A percentile compares a stretch with the other conserved stretches of the same genome.
Conservation (phyloP, 202 grass and related monocot species). For the Eragrostis tef region DNA sequence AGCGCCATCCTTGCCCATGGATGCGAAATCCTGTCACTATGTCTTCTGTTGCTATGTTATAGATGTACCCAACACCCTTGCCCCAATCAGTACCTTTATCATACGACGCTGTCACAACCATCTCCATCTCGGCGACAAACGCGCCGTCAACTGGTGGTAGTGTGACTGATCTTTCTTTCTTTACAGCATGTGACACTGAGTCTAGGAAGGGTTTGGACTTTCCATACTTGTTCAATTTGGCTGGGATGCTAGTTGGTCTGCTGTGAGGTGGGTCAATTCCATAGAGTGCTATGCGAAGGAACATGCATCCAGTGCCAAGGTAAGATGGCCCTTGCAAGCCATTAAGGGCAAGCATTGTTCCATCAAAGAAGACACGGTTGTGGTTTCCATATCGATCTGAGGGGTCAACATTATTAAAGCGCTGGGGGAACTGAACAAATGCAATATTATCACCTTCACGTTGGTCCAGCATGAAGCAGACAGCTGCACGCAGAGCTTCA, state of each 20-base stretch:
- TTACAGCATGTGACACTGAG: conserved; percentile 31
- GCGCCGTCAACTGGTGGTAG: conserved; percentile 33
- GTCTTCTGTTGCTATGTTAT: conserved; percentile 54
- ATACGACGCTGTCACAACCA: conserved; percentile 41
- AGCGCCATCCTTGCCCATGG: conserved; percentile 53
- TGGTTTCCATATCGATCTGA: conserved; percentile 69
- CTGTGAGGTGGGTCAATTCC: conserved; percentile 63
- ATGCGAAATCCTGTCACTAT: conserved; percentile 51
- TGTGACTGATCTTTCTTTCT: conserved; percentile 18
- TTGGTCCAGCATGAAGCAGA: conserved; percentile 64
- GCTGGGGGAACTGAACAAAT: conserved; percentile 72
- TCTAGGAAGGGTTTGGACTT: conserved; percentile 44
- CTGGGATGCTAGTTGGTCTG: conserved; percentile 6
- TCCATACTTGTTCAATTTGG: conserved; percentile 36
- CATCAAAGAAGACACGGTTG: conserved; percentile 76
- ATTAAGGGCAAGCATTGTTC: conserved; percentile 62
- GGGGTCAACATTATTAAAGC: conserved; percentile 67
- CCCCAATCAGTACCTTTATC: conserved; percentile 55
- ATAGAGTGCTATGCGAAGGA: conserved; percentile 56
- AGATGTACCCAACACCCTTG: conserved; percentile 49
- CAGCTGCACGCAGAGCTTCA: conserved; percentile 47
- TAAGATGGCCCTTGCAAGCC: conserved; percentile 66
- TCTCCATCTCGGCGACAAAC: conserved; percentile 30
- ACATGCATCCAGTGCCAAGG: conserved; percentile 68
- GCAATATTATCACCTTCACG: conserved; percentile 56